These are phyloP conservation scores for Apiospora hydei DNA, from an alignment of 2,329 filamentous ascomycete genomes.

Conservation along the genomic window DNA sequence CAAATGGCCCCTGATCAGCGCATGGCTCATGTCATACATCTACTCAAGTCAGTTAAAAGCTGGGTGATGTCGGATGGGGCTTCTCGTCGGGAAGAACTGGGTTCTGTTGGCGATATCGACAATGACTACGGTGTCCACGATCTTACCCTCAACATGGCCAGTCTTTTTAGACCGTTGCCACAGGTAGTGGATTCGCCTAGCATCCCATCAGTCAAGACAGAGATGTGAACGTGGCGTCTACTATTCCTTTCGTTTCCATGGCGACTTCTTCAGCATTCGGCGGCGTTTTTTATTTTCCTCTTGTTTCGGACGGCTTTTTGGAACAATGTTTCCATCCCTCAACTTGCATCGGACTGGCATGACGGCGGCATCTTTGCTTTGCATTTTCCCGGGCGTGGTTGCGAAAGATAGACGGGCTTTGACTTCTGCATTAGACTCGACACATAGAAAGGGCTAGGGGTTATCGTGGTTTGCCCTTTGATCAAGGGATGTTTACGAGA, in stretches of 20 bases:
- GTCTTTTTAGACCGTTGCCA: slow-evolving; percentile 70
- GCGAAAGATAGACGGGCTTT: slow-evolving; percentile 43
- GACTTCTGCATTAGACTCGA: slow-evolving; percentile 45
- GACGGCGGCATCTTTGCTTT: slow-evolving; percentile 44
- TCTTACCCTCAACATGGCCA: slow-evolving; percentile 74
- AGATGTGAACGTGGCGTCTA: slow-evolving; percentile 37
- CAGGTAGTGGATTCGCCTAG: slow-evolving; percentile 52
- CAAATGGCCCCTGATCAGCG: slow-evolving; percentile 64
- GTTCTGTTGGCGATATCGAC: slow-evolving; percentile 73
- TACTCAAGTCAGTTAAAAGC: slow-evolving; percentile 65
- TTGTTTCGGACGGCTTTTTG: slow-evolving; percentile 35
- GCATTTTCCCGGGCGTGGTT: slow-evolving; percentile 44
- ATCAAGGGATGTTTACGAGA: slow-evolving; percentile 38
- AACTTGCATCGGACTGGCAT: slow-evolving; percentile 42
- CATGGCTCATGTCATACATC: slow-evolving; percentile 65
- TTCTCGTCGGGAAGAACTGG: slow-evolving; percentile 70
- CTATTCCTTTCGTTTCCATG: slow-evolving; percentile 16
- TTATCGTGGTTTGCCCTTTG: slow-evolving; percentile 28
- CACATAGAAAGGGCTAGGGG: slow-evolving; percentile 40
- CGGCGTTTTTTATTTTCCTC: slow-evolving; percentile 37
- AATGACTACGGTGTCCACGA: slow-evolving; percentile 69
- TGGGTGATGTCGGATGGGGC: slow-evolving; percentile 71
- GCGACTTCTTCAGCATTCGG: slow-evolving; percentile 34
- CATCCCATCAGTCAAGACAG: slow-evolving; percentile 52
- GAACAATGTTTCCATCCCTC: slow-evolving; percentile 40